These are phyloP conservation scores for Leccinum truebloodii DNA, from an alignment of 768 basidiomycete species.

Conservation along the genomic window DNA sequence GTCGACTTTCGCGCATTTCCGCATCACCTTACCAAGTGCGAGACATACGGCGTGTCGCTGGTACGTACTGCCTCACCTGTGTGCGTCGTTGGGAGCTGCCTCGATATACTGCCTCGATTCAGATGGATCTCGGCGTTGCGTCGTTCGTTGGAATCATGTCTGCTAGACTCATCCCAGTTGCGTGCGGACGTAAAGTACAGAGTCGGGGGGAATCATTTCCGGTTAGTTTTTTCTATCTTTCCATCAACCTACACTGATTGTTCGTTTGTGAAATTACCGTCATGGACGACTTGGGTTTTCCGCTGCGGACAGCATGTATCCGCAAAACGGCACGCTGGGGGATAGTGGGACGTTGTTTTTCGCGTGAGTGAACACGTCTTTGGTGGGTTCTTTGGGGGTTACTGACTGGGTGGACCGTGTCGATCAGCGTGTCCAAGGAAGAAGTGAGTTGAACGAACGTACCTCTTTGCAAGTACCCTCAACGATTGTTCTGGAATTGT, in stretches of 20 bases:
- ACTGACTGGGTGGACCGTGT: neutral
- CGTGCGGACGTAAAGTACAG: too few species aligned
- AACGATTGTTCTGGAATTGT: neutral
- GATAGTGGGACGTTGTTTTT: constrained; percentile 55
- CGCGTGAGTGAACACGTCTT: constrained; percentile 41
- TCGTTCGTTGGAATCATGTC: too few species aligned
- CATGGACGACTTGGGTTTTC: neutral
- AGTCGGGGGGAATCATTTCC: constrained; percentile 50
- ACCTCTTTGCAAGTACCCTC: neutral
- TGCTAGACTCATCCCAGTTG: too few species aligned
- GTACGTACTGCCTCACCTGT: too few species aligned
- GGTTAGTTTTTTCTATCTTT: constrained; percentile 27
- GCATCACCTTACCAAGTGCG: too few species aligned
- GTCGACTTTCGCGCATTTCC: too few species aligned
- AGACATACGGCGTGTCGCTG: too few species aligned
- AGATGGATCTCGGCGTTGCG: too few species aligned
- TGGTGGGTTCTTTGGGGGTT: neutral
- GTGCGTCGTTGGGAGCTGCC: too few species aligned
- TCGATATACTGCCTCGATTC: too few species aligned
- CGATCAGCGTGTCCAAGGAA: constrained; percentile 49
- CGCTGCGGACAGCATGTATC: constrained; percentile 40
- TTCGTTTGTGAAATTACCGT: neutral
- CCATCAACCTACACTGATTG: neutral
- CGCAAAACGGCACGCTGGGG: constrained; percentile 58
- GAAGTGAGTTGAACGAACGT: constrained; percentile 27